phyloP scores from a whole-genome alignment of 306 rosid species.

The Quercus wislizeni region DNA sequence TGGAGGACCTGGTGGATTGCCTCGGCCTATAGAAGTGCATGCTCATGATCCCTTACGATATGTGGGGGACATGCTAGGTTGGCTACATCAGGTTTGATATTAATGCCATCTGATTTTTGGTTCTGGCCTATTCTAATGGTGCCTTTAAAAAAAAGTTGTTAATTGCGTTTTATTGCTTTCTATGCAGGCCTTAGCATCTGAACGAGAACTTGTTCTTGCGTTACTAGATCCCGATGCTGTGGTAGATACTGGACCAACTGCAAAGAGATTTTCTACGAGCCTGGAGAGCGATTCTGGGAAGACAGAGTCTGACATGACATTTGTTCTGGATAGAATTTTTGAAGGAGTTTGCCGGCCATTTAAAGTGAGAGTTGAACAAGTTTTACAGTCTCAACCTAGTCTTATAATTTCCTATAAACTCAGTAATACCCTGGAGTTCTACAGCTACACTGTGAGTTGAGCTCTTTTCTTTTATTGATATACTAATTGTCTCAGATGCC shows the following conservation, averaged over 20 bases:
- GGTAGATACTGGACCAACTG: conserved; percentile 53
- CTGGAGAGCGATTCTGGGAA: conserved; percentile 54
- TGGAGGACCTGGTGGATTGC: conserved; percentile 98
- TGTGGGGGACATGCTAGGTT: conserved; percentile 95
- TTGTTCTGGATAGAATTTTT: conserved; percentile 96
- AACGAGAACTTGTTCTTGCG: conserved; percentile 80
- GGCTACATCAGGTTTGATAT: conserved; percentile 85
- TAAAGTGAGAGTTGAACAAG: conserved; percentile 98
- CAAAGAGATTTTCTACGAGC: conserved; percentile 48
- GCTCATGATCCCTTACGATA: conserved; percentile 98
- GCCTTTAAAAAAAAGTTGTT: conserved; percentile 9
- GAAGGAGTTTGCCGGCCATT: conserved; percentile 99
- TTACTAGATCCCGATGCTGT: conserved; percentile 82
- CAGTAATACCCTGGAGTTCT: conserved; percentile 86
- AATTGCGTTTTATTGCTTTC: conserved; percentile 7
- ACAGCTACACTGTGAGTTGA: conserved; percentile 85
- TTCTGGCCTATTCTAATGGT: conserved; percentile 15
- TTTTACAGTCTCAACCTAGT: conserved; percentile 91
- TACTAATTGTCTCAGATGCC: not conserved
- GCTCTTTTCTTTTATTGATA: conserved; percentile 1
- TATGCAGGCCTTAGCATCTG: conserved; percentile 95
- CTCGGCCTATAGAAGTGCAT: conserved; percentile 99
- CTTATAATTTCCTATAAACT: conserved; percentile 88
- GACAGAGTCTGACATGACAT: conserved; percentile 69
- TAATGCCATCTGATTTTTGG: conserved; percentile 21